Conservation (phyloP, 2,329 filamentous ascomycete genomes). For the Colletotrichum filicis region DNA sequence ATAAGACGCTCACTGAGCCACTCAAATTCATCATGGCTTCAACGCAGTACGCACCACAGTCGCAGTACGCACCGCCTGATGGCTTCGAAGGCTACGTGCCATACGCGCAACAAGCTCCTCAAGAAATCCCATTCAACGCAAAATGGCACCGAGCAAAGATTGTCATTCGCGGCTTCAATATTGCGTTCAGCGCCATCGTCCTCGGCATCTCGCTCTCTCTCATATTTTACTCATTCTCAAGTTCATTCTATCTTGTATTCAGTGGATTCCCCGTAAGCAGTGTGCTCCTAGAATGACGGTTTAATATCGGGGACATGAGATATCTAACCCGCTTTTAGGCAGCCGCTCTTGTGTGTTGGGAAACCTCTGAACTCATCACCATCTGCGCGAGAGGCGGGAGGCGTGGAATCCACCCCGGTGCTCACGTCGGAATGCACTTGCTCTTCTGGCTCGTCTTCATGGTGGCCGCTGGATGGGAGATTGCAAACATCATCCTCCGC, state of each 20-base stretch:
- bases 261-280: conserved; percentile 11
- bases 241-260: not conserved
- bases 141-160: conserved; percentile 45
- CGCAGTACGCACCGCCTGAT: conserved; percentile 7
- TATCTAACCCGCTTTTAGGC: conserved; percentile 42
- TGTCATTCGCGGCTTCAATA: conserved; percentile 41
- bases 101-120: conserved; percentile 6
- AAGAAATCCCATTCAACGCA: conserved; percentile 24
- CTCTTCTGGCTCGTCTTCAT: conserved; percentile 52
- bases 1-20: not conserved
- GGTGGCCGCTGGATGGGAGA: conserved; percentile 40
- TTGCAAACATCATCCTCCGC: conserved; percentile 26
- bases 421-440: conserved; percentile 54
- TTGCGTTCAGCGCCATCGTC: conserved; percentile 41
- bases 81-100: conserved; percentile 22
- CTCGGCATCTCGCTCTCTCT: conserved; percentile 22
- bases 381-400: conserved; percentile 45
- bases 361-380: conserved; percentile 50
- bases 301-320: not conserved
- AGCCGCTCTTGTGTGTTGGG: conserved; percentile 48
- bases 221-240: not conserved
- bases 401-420: conserved; percentile 54
- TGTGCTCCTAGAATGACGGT: not conserved
- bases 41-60: not conserved
- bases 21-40: not conserved